A percentile compares a stretch with the other conserved stretches of the same genome.
These are phyloP conservation scores for Albophoma yamanashiensis DNA, from an alignment of 2,329 filamentous ascomycete species.

Conservation along the genomic window DNA sequence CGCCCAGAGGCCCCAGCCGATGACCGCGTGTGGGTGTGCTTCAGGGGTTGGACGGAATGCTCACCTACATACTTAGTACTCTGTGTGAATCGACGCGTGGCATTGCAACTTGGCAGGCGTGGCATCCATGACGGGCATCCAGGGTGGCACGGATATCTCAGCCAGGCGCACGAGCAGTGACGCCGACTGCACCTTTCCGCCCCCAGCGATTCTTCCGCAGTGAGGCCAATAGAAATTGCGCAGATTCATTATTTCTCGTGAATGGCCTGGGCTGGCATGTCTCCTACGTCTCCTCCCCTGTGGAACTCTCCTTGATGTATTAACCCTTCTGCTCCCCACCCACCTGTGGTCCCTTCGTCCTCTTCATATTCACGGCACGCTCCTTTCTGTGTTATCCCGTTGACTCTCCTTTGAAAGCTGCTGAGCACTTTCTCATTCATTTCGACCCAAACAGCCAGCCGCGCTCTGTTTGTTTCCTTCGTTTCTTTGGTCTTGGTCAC, in stretches of 20 bases:
- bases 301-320: not conserved
- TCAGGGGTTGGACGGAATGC: not conserved
- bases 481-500: slow-evolving; percentile 15
- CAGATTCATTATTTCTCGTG: not conserved
- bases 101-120: not conserved
- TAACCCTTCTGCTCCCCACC: not conserved
- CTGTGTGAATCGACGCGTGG: not conserved
- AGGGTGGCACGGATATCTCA: too few relatives aligned
- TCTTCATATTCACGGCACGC: slow-evolving; percentile 2
- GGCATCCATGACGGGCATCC: not conserved
- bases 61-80: too few relatives aligned
- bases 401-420: slow-evolving; percentile 10
- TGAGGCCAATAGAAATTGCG: not conserved
- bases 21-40: not conserved
- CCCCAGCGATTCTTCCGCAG: not conserved
- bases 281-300: not conserved
- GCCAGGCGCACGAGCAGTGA: not conserved
- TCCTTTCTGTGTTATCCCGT: slow-evolving; percentile 5
- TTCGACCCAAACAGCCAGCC: slow-evolving; percentile 12
- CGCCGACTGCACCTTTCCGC: not conserved
- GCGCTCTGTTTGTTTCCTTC: slow-evolving; percentile 18
- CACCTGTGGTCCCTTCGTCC: slow-evolving; percentile 8
- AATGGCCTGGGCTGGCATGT: not conserved
- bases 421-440: slow-evolving; percentile 25
- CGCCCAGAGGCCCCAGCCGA: not conserved